These are phyloP conservation scores for Cyclospora cayetanensis DNA, from an alignment of 169 alveolate species.

Conservation along the genomic window DNA sequence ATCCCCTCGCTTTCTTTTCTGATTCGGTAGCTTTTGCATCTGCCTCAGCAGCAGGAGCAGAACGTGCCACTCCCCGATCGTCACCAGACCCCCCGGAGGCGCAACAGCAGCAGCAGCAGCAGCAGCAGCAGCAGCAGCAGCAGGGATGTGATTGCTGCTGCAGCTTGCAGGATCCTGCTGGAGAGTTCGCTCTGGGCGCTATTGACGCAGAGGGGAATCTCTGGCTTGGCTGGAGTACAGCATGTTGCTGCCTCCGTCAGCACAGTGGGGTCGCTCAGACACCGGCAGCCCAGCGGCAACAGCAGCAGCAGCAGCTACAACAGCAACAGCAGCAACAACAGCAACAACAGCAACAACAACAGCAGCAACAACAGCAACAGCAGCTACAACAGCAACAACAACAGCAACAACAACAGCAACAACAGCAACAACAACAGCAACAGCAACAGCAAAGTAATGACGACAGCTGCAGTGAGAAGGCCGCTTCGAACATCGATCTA, in stretches of 20 bases:
- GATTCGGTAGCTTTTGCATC: not conserved
- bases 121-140: slow-evolving; percentile 9
- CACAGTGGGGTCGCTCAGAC: not conserved
- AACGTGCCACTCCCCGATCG: not conserved
- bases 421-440: not conserved
- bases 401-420: too few species aligned
- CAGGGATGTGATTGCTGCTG: slow-evolving; percentile 2
- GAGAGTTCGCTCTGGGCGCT: not conserved
- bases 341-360: not conserved
- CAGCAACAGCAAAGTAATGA: not conserved
- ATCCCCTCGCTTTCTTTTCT: not conserved
- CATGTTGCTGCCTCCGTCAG: not conserved
- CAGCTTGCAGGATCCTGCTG: slow-evolving; percentile 23
- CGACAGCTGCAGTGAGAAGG: not conserved
- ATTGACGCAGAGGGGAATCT: not conserved
- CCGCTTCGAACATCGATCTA: not conserved
- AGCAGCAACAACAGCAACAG: not conserved
- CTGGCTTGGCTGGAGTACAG: not conserved
- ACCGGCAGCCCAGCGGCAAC: too few species aligned
- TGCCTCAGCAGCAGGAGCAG: not conserved
- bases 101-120: not conserved
- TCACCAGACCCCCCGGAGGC: not conserved
- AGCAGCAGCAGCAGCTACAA: not conserved
- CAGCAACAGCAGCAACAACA: not conserved
- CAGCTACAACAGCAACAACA: not conserved